Percentiles rank a stretch among this genome's conserved stretches.
Evolutionary conservation across 2,329 filamentous ascomycete genomes (phyloP).

Genomic region (Exophiala viscosa): DNA sequence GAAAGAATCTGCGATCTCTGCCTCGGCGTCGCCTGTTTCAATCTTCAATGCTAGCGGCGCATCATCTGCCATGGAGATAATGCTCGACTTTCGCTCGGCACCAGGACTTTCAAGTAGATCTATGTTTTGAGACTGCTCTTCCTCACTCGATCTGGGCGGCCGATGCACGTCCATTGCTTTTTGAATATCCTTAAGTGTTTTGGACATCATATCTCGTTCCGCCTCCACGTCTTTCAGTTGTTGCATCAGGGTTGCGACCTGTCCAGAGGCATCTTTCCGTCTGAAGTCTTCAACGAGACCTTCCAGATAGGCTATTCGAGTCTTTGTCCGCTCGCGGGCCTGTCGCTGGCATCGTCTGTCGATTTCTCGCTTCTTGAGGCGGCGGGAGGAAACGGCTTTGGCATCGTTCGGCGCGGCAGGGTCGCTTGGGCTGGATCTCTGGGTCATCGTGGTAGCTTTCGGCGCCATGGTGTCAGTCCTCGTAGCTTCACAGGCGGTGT

Average conservation of each 20-base stretch:
- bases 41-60: background rate
- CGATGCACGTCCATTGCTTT: slow-evolving; percentile 22
- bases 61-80: slow-evolving; percentile 8
- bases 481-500: no score
- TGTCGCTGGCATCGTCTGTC: slow-evolving; percentile 29
- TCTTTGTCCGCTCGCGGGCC: slow-evolving; percentile 28
- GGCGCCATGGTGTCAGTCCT: slow-evolving; percentile 8
- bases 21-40: background rate
- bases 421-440: background rate
- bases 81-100: slow-evolving; percentile 8
- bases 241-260: slow-evolving; percentile 24
- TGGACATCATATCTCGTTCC: slow-evolving; percentile 26
- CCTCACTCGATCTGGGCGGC: slow-evolving; percentile 1
- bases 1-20: slow-evolving; percentile 7
- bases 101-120: background rate
- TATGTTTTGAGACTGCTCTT: slow-evolving; percentile 3
- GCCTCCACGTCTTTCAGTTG: slow-evolving; percentile 25
- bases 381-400: slow-evolving; percentile 22
- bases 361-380: slow-evolving; percentile 29
- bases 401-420: slow-evolving; percentile 9
- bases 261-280: slow-evolving; percentile 24
- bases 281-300: slow-evolving; percentile 26
- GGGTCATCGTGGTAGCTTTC: background rate
- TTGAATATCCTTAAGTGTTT: slow-evolving; percentile 27
- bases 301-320: slow-evolving; percentile 29